Evolutionary conservation across 208 protist genomes (phyloP).

Genomic region (Leishmania gerbilli): DNA sequence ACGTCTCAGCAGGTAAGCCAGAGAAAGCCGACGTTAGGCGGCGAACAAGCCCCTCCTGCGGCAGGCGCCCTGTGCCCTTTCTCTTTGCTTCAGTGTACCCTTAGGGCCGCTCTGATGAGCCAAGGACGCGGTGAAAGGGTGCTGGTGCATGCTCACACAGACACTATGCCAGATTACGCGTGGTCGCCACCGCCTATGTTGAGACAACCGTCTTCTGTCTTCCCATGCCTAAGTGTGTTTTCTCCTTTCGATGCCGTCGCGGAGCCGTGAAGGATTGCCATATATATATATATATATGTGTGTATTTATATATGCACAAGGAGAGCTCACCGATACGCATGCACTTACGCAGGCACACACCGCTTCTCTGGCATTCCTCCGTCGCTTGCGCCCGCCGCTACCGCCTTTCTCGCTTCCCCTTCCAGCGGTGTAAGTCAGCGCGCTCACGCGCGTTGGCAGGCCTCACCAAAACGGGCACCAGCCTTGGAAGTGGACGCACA

Average conservation of each 20-base stretch:
- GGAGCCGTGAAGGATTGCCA: no score
- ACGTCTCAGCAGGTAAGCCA: neutral
- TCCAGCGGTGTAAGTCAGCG: neutral
- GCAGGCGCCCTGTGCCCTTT: neutral
- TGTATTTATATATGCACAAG: no score
- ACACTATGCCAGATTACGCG: neutral
- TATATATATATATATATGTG: neutral
- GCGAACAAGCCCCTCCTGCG: neutral
- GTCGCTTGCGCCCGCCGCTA: neutral
- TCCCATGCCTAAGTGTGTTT: neutral
- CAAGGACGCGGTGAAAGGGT: neutral
- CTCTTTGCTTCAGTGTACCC: neutral
- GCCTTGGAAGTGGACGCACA: constrained; percentile 98
- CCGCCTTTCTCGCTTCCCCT: neutral
- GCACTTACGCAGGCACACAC: neutral
- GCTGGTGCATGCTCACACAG: neutral
- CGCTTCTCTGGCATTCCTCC: neutral
- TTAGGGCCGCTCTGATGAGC: neutral
- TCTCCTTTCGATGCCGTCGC: no score
- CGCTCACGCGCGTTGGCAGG: neutral
- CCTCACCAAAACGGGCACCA: constrained; percentile 99
- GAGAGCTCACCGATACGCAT: neutral
- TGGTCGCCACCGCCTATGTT: neutral
- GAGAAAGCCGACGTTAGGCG: neutral
- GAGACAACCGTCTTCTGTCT: neutral